phyloP scores from a whole-genome alignment of 176 grass and related monocot genomes.

The Guadua angustifolia region DNA sequence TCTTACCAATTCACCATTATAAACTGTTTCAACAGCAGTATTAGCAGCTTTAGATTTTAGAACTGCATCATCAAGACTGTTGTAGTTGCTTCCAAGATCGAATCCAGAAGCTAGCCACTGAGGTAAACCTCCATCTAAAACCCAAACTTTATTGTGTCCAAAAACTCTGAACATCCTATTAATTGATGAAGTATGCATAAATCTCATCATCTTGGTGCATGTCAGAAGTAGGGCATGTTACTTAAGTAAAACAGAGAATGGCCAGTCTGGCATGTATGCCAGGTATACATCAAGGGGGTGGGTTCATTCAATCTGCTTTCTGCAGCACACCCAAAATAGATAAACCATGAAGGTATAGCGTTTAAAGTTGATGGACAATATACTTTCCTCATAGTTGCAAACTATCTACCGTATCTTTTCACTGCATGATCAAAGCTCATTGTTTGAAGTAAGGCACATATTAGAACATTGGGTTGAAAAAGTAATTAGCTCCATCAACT shows the following conservation, averaged over 20 bases:
- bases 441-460: background rate
- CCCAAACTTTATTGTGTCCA: slow-evolving; percentile 86
- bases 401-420: background rate
- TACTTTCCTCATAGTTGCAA: too few species aligned
- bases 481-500: slow-evolving; percentile 4
- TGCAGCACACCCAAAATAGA: background rate
- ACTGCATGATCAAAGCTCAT: background rate
- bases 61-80: slow-evolving; percentile 49
- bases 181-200: background rate
- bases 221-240: background rate
- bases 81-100: slow-evolving; percentile 41
- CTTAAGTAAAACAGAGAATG: slow-evolving; percentile 21
- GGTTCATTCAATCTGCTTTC: background rate
- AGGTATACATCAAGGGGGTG: background rate
- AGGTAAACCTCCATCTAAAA: slow-evolving; percentile 92
- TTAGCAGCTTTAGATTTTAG: slow-evolving; percentile 58
- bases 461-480: background rate
- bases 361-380: too few species aligned
- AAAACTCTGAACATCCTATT: slow-evolving; percentile 89
- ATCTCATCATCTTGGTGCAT: background rate
- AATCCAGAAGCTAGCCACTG: slow-evolving; percentile 78
- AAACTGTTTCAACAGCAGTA: slow-evolving; percentile 59
- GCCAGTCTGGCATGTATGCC: background rate
- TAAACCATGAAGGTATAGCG: background rate
- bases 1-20: slow-evolving; percentile 69